Evolutionary conservation across 441 rosid species (phyloP).

Genomic region (Populus hybrid): DNA sequence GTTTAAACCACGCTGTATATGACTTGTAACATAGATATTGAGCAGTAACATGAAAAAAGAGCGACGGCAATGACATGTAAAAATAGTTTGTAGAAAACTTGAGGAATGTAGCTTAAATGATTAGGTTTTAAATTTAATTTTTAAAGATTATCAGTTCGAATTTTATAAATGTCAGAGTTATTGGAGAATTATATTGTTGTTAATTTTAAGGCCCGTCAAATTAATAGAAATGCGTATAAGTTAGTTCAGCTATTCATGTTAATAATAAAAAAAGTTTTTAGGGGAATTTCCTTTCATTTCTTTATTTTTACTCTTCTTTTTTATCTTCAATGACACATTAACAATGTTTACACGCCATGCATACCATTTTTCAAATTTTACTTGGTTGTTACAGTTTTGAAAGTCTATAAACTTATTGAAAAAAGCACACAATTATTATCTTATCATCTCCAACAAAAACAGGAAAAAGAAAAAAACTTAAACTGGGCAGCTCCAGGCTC

Average conservation of each 20-base stretch:
- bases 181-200: fast-evolving
- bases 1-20: too few relatives aligned
- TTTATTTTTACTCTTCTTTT: too few relatives aligned
- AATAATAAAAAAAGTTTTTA: too few relatives aligned
- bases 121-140: fast-evolving
- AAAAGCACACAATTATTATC: too few relatives aligned
- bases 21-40: too few relatives aligned
- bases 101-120: fast-evolving
- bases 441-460: too few relatives aligned
- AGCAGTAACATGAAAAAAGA: too few relatives aligned
- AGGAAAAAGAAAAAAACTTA: neutral
- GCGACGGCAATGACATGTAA: fast-evolving
- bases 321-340: too few relatives aligned
- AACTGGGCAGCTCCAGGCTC: neutral
- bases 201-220: fast-evolving
- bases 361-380: neutral
- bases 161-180: fast-evolving
- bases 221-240: fast-evolving
- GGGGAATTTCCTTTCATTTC: too few relatives aligned
- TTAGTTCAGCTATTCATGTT: fast-evolving
- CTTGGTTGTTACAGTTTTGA: neutral
- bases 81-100: fast-evolving
- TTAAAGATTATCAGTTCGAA: fast-evolving
- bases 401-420: neutral
- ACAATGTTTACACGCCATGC: too few relatives aligned